Base-by-base conservation (phyloP, 805 yeast species). In the Pichia thaimueangensis region DNA sequence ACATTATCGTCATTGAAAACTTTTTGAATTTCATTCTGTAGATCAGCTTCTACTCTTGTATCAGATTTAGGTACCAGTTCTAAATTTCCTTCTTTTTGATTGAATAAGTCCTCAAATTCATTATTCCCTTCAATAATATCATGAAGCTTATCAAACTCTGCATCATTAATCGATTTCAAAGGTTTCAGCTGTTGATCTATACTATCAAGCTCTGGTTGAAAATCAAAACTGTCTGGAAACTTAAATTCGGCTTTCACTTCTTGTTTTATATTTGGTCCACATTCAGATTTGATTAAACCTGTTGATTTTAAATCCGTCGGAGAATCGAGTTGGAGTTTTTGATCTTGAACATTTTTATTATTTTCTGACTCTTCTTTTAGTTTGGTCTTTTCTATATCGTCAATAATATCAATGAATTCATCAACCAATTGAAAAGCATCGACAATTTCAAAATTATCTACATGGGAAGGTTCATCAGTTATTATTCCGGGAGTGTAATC, bases 401-500 rank as follows among this genome's bases (percentile, higher is more conserved):
- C 50, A 24, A 51, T 45, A 9, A 54, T 22, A 9, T 52, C 56
- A 7, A 54, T 47, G 31, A 64, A 56, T 13, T 58, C 63, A 27
- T 56, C 60, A 10, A 63, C 39, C 20, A 58, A 27, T 16, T 51
- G 51, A 32, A 63, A 47, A 6, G 64, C 60, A 37, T 56, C 56
- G 12, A 49, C 47, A 19, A 55, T 24, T 16, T 48, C 49, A 13
- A 49, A 31, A 15, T 24, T 40, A 11, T 43, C 42, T 12, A 24
- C 16, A 21, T 23, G 34, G 2, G 30, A 24, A 16, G 21, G 10
- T 5, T 43, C 36, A 20, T 15, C 16, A 6, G 9, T 11, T n/a
- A 23, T 19, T 17, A 29, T 21, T 67, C 36, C 43, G 1, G 45
- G 21, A 3, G 28, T 35, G 7, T 25, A 30, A 28, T 51, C 59